A percentile compares a stretch with the other conserved stretches of the same genome.
Evolutionary conservation across 768 basidiomycete species (phyloP).

Genomic region (Strobilomyces dryophilus): DNA sequence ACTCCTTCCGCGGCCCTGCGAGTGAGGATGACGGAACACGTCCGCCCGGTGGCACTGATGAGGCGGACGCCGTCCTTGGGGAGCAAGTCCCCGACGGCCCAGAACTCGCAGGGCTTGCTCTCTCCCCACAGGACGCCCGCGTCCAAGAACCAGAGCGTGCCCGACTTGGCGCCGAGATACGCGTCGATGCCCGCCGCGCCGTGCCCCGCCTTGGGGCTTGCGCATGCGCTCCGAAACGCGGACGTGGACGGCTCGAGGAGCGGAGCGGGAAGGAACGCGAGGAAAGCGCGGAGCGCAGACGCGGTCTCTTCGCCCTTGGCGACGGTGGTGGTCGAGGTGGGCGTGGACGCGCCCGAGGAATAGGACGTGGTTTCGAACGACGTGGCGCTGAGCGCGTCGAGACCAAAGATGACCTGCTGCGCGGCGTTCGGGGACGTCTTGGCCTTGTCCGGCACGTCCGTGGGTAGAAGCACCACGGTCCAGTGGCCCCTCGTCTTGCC

Average conservation of each 20-base stretch:
- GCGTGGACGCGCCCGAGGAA: slow-evolving; percentile 17
- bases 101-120: too few relatives aligned
- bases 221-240: slow-evolving; percentile 56
- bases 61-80: slow-evolving; percentile 50
- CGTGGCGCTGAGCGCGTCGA: slow-evolving; percentile 53
- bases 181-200: slow-evolving; percentile 64
- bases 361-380: slow-evolving; percentile 44
- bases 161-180: slow-evolving; percentile 66
- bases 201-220: slow-evolving; percentile 28
- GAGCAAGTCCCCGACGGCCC: slow-evolving; percentile 35
- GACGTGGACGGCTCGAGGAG: slow-evolving; percentile 45
- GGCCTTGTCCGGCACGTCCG: slow-evolving; percentile 48
- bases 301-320: slow-evolving; percentile 53
- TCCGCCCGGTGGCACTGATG: slow-evolving; percentile 61
- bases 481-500: slow-evolving; percentile 70
- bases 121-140: slow-evolving; percentile 49
- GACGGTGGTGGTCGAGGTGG: slow-evolving; percentile 22
- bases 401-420: slow-evolving; percentile 65
- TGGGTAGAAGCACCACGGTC: slow-evolving; percentile 61
- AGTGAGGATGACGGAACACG: slow-evolving; percentile 57
- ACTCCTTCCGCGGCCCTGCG: slow-evolving; percentile 23
- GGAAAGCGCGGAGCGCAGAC: slow-evolving; percentile 46
- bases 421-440: slow-evolving; percentile 30
- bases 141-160: slow-evolving; percentile 68
- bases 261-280: slow-evolving; percentile 43